Conservation (phyloP, 495 filamentous ascomycete species). For the Penicillium argentinense region DNA sequence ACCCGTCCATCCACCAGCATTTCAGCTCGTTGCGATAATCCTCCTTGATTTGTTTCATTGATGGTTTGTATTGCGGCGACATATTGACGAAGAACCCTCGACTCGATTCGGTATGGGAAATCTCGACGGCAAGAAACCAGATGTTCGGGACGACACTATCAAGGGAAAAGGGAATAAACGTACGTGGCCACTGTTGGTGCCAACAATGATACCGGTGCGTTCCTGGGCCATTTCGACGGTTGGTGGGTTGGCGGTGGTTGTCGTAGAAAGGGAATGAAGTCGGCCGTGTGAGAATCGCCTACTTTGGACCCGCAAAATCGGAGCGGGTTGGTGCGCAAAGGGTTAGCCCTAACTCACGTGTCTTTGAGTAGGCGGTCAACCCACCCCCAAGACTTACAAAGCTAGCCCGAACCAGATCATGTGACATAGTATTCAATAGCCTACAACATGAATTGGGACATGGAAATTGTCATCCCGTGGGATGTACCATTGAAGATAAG, state of each 20-base stretch:
- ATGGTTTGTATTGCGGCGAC: neutral
- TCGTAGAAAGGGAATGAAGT: conserved; percentile 36
- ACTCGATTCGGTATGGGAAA: conserved; percentile 17
- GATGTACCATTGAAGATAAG: too few relatives aligned
- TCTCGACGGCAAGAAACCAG: conserved; percentile 20
- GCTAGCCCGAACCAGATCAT: too few relatives aligned
- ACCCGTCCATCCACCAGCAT: too few relatives aligned
- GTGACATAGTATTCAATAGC: too few relatives aligned
- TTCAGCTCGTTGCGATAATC: too few relatives aligned
- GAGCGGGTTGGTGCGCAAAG: conserved; percentile 31
- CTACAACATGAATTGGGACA: too few relatives aligned
- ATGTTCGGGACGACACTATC: conserved; percentile 10
- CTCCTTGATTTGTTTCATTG: neutral
- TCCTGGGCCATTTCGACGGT: conserved; percentile 60
- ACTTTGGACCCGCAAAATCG: conserved; percentile 33
- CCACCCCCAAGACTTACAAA: too few relatives aligned
- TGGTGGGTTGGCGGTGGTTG: conserved; percentile 49
- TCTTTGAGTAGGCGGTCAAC: too few relatives aligned
- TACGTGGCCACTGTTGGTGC: conserved; percentile 91
- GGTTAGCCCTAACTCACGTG: conserved; percentile 38
- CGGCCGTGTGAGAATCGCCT: conserved; percentile 38
- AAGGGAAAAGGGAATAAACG: conserved; percentile 34
- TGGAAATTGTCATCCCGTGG: too few relatives aligned
- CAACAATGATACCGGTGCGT: conserved; percentile 74
- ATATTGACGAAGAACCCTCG: conserved; percentile 11